phyloP scores from a whole-genome alignment of 2,329 filamentous ascomycete genomes.

The Metarhizium guizhouense region DNA sequence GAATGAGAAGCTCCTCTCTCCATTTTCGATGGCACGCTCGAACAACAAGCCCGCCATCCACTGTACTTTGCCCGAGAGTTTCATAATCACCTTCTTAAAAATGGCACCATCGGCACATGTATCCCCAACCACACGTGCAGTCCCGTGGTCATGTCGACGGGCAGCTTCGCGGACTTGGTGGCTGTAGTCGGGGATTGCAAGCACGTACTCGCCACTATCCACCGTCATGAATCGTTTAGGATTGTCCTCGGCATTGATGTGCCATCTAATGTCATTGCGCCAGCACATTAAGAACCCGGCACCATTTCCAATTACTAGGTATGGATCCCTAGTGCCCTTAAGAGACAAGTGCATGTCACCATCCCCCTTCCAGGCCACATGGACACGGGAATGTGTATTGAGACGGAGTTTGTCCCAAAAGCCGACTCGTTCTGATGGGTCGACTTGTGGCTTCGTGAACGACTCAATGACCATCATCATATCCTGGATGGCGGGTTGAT shows the following conservation, averaged over 20 bases:
- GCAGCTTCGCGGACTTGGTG: constrained; percentile 67
- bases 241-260: constrained; percentile 75
- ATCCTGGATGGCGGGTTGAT: constrained; percentile 95
- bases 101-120: constrained; percentile 64
- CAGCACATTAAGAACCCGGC: constrained; percentile 98
- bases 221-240: constrained; percentile 92
- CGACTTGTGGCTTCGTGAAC: constrained; percentile 91
- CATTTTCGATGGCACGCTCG: constrained; percentile 68
- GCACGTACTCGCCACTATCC: constrained; percentile 87
- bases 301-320: constrained; percentile 83
- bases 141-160: constrained; percentile 40
- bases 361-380: constrained; percentile 86
- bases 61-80: constrained; percentile 89
- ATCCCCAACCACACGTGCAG: constrained; percentile 53
- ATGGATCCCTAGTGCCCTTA: constrained; percentile 88
- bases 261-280: constrained; percentile 87
- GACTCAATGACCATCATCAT: constrained; percentile 99
- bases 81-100: constrained; percentile 99
- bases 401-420: constrained; percentile 99
- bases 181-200: constrained; percentile 90
- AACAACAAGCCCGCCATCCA: constrained; percentile 90
- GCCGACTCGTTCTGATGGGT: constrained; percentile 85
- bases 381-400: constrained; percentile 85
- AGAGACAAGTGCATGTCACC: constrained; percentile 90
- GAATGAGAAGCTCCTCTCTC: constrained; percentile 75